These are phyloP conservation scores for Aspergillus vadensis DNA, from an alignment of 2,329 filamentous ascomycete species.

Conservation along the genomic window DNA sequence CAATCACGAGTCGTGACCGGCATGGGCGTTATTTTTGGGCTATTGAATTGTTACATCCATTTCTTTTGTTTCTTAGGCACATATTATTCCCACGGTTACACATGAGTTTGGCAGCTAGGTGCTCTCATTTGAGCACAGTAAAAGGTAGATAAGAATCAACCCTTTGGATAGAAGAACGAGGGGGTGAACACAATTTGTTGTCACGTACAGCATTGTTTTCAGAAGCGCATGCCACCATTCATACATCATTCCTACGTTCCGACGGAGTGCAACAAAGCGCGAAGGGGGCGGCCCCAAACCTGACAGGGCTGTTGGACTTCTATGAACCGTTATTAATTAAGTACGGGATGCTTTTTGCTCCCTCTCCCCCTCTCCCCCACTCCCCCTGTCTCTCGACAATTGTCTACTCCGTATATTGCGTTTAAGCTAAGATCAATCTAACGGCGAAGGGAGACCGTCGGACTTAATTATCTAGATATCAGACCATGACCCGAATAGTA, in stretches of 20 bases:
- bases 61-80: slow-evolving; percentile 7
- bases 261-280: background rate
- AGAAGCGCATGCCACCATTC: background rate
- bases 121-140: background rate
- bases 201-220: background rate
- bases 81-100: slow-evolving; percentile 5
- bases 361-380: no score
- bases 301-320: slow-evolving; percentile 17
- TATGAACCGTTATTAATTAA: slow-evolving; percentile 17
- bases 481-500: no score
- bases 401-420: no score
- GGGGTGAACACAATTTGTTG: background rate
- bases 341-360: slow-evolving; percentile 43
- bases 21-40: slow-evolving; percentile 11
- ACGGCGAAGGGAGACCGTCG: no score
- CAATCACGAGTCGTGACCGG: slow-evolving; percentile 11
- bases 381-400: no score
- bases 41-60: background rate
- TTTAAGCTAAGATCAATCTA: no score
- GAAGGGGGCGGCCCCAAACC: slow-evolving; percentile 18
- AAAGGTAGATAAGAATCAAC: background rate
- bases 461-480: no score
- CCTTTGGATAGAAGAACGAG: background rate
- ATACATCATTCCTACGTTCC: background rate
- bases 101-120: background rate